Percentiles rank a stretch among this genome's conserved stretches.
Conservation (phyloP, 1,139 yeast genomes). For the Kurtzmaniella quercitrusa region DNA sequence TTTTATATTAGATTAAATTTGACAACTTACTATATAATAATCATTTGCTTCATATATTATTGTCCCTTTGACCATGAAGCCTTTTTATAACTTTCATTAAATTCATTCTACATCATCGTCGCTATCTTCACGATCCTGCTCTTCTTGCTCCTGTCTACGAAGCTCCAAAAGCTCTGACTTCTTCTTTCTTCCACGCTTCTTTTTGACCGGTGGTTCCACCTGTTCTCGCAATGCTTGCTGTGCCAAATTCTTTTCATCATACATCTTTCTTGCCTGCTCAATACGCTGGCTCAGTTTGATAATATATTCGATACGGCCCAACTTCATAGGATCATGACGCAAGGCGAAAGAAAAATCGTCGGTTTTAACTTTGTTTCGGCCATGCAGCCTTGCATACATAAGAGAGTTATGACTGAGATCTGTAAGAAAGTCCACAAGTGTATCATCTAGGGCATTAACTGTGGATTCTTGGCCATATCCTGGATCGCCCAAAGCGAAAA, state of each 20-base stretch:
- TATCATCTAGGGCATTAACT: slow-evolving; percentile 75
- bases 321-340: slow-evolving; percentile 75
- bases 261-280: slow-evolving; percentile 75
- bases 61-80: too few species aligned
- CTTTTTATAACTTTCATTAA: not conserved
- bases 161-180: slow-evolving; percentile 5
- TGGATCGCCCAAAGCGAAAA: slow-evolving; percentile 86
- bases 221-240: slow-evolving; percentile 10
- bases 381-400: slow-evolving; percentile 27
- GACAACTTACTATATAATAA: too few species aligned
- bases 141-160: slow-evolving; percentile 2
- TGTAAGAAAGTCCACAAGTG: slow-evolving; percentile 70
- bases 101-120: slow-evolving; percentile 6
- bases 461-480: slow-evolving; percentile 75
- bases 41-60: too few species aligned
- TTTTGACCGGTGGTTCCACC: slow-evolving; percentile 11
- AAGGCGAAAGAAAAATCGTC: slow-evolving; percentile 87
- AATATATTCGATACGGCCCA: slow-evolving; percentile 81
- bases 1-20: too few species aligned
- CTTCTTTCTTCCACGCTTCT: slow-evolving; percentile 9
- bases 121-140: slow-evolving; percentile 6
- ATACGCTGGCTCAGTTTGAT: slow-evolving; percentile 71
- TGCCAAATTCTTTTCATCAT: slow-evolving; percentile 48
- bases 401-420: slow-evolving; percentile 42
- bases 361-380: slow-evolving; percentile 71